Evolutionary conservation across 345 rosid species (phyloP).

Genomic region (Rhizophora mangle): DNA sequence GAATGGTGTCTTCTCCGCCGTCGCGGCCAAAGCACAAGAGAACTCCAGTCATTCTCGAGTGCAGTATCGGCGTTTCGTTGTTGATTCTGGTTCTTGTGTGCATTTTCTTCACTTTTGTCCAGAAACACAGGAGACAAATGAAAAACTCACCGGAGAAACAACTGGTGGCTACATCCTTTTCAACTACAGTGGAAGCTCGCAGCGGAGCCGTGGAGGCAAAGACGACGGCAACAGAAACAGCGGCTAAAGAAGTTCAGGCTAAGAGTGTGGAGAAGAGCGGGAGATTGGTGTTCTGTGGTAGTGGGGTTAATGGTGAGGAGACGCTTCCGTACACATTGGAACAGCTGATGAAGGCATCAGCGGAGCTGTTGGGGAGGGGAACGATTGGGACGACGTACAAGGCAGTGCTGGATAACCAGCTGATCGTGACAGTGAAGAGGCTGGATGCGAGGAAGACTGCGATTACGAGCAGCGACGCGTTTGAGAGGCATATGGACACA

Average conservation of each 20-base stretch:
- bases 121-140: background rate
- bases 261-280: slow-evolving; percentile 46
- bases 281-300: slow-evolving; percentile 50
- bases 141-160: background rate
- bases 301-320: slow-evolving; percentile 14
- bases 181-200: background rate
- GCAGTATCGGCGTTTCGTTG: background rate
- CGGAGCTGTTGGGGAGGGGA: slow-evolving; percentile 92
- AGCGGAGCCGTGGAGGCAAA: background rate
- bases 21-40: slow-evolving; percentile 36
- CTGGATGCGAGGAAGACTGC: slow-evolving; percentile 75
- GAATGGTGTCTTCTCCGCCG: slow-evolving; percentile 39
- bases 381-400: slow-evolving; percentile 75
- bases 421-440: slow-evolving; percentile 82
- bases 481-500: slow-evolving; percentile 69
- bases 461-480: slow-evolving; percentile 55
- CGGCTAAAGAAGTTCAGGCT: background rate
- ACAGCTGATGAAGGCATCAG: slow-evolving; percentile 89
- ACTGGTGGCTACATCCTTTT: background rate
- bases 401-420: slow-evolving; percentile 71
- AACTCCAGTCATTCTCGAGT: slow-evolving; percentile 22
- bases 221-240: background rate
- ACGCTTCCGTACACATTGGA: slow-evolving; percentile 55
- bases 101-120: background rate
- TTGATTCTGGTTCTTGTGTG: background rate